Evolutionary conservation across 495 filamentous ascomycete genomes (phyloP).

Genomic region (Recurvomyces mirabilis): DNA sequence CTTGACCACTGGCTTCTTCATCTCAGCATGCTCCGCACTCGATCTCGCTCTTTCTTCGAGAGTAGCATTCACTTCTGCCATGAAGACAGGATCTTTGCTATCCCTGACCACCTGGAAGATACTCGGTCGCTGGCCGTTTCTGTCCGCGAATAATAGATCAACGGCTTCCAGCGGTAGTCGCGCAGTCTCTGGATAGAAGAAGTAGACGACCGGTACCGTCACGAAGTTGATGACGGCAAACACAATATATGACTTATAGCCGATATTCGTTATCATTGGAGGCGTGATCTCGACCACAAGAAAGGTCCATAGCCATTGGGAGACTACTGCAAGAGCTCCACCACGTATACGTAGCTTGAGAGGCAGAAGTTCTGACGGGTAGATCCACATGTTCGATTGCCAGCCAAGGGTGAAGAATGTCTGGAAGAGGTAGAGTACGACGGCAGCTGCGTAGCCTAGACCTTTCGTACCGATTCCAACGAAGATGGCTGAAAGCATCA

Average conservation of each 20-base stretch:
- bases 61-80: slow-evolving; percentile 4
- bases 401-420: slow-evolving; percentile 22
- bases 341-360: slow-evolving; percentile 13
- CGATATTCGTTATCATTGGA: slow-evolving; percentile 17
- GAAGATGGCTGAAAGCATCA: slow-evolving; percentile 15
- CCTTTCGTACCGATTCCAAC: slow-evolving; percentile 17
- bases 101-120: slow-evolving; percentile 15
- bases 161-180: slow-evolving; percentile 16
- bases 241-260: slow-evolving; percentile 18
- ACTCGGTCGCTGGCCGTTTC: slow-evolving; percentile 9
- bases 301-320: slow-evolving; percentile 20
- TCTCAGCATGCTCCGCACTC: slow-evolving; percentile 6
- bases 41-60: slow-evolving; percentile 9
- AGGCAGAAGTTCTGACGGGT: slow-evolving; percentile 15
- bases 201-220: slow-evolving; percentile 11
- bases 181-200: slow-evolving; percentile 10
- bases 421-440: slow-evolving; percentile 18
- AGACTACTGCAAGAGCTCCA: slow-evolving; percentile 14
- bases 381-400: slow-evolving; percentile 17
- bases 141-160: slow-evolving; percentile 18
- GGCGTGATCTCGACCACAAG: slow-evolving; percentile 19
- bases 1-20: not conserved
- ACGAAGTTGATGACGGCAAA: slow-evolving; percentile 18
- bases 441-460: slow-evolving; percentile 16
- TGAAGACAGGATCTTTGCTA: slow-evolving; percentile 10